Evolutionary conservation across 805 yeast genomes (phyloP), one percentile per base, ranked within the genome.

Genomic region (Yarrowia porcina): DNA sequence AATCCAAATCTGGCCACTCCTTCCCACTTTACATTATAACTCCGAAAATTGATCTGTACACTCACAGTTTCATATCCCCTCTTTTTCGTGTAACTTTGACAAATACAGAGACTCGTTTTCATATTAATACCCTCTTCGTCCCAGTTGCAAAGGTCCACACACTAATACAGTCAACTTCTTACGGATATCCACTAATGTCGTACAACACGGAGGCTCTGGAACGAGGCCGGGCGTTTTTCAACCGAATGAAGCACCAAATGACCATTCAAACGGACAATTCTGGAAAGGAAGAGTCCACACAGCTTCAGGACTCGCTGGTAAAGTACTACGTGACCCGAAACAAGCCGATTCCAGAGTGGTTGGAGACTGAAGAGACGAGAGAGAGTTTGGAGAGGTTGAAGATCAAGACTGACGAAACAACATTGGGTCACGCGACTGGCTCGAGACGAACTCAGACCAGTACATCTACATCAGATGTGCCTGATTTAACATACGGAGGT

Each of bases 221-320:
- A 12, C 52, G 52, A n/a, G 52, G 52, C 6, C 36, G 52, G 36
- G 52, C 30, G 36, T 45, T 45, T 30, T 45, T 45, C 52, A 28
- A 45, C 36, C 52, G 52, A 6, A 45, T 45, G 36, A 45, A 45
- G 36, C 23, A 18, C 52, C n/a, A 8, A 3, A 45, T 45, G 52
- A 45, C 35, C 13, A 13, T 30, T 9, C 52, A 45, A 15, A 18
- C 52, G 9, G 36, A 28, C 4, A 9, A 15, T 8, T 5, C 36
- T 3, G 52, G 30, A 23, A 4, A 18, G 18, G 25, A 28, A 5
- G 52, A 45, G 36, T 45, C 52, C 7, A 6, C 27, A 9, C 18
- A 30, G 30, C 52, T 45, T 7, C 52, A 45, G 9, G 52, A 45
- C 18, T 45, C 52, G 27, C 52, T 45, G 3, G 52, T 45, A 25